Evolutionary conservation across 1,139 yeast genomes (phyloP).

Genomic region (Debaryomyces sp.): DNA sequence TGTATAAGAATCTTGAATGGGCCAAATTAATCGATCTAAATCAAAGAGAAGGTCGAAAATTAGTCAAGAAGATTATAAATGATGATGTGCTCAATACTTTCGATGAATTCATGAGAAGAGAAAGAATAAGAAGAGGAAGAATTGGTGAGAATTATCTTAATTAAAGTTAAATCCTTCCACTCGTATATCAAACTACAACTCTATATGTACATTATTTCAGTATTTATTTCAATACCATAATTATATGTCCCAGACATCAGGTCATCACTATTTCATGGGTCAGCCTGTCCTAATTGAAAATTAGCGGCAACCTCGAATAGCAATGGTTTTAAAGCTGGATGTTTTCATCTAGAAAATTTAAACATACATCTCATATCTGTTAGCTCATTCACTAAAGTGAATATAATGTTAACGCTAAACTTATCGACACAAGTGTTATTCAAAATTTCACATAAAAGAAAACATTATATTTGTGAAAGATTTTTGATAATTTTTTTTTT

Average conservation of each 20-base stretch:
- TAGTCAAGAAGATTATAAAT: conserved; percentile 35
- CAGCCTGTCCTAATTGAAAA: conserved; percentile 45
- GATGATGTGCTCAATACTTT: conserved; percentile 32
- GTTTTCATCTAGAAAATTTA: conserved; percentile 29
- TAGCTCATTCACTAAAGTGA: conserved; percentile 17
- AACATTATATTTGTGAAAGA: background rate
- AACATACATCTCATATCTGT: conserved; percentile 17
- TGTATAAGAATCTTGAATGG: conserved; percentile 61
- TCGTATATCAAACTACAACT: background rate
- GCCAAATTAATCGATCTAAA: conserved; percentile 42
- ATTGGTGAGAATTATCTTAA: conserved; percentile 47
- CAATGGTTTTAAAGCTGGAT: conserved; percentile 76
- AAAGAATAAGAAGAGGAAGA: conserved; percentile 45
- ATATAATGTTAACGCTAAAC: conserved; percentile 24
- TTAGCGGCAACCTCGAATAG: conserved; percentile 83
- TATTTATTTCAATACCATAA: conserved; percentile 1
- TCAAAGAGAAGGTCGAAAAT: conserved; percentile 30
- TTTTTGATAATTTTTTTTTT: background rate
- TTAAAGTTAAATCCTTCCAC: conserved; percentile 4
- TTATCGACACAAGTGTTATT: conserved; percentile 11
- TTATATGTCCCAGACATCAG: conserved; percentile 78
- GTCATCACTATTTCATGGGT: conserved; percentile 80
- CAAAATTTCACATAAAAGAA: conserved; percentile 10
- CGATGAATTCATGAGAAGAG: conserved; percentile 35
- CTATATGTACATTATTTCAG: conserved; percentile 3